Conservation (phyloP, 2,329 filamentous ascomycete species). For the Phialemonium atrogriseum region DNA sequence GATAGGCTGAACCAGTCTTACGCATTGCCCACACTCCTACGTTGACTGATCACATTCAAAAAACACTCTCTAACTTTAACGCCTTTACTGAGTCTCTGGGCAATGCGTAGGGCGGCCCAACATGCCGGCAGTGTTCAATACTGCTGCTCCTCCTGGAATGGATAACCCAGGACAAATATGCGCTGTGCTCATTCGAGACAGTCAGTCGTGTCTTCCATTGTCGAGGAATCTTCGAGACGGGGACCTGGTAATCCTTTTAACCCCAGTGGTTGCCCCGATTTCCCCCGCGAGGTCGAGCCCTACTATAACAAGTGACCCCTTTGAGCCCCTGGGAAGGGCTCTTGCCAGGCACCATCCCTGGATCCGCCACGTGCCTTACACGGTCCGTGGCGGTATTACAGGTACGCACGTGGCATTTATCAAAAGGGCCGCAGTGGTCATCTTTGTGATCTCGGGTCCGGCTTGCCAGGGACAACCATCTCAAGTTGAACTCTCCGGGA, state of each 20-base stretch:
- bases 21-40: no score
- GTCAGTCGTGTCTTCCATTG: conserved; percentile 37
- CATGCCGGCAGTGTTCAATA: conserved; percentile 2
- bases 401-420: conserved; percentile 56
- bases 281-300: conserved; percentile 27
- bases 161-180: conserved; percentile 12
- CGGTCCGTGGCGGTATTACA: conserved; percentile 54
- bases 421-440: conserved; percentile 46
- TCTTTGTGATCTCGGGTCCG: conserved; percentile 51
- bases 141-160: conserved; percentile 10
- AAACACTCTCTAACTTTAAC: no score
- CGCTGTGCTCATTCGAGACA: conserved; percentile 29
- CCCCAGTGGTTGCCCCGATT: conserved; percentile 44
- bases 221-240: conserved; percentile 34
- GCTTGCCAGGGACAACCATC: conserved; percentile 37
- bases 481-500: conserved; percentile 42
- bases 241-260: conserved; percentile 53
- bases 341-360: conserved; percentile 50
- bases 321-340: conserved; percentile 60
- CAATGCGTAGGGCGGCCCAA: conserved; percentile 9
- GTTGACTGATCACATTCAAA: no score
- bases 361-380: conserved; percentile 66
- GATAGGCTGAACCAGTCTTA: no score
- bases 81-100: conserved; percentile 3
- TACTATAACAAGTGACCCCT: conserved; percentile 47